These are phyloP conservation scores for Steccherinum ochraceum DNA, from an alignment of 768 basidiomycete species.

Conservation along the genomic window DNA sequence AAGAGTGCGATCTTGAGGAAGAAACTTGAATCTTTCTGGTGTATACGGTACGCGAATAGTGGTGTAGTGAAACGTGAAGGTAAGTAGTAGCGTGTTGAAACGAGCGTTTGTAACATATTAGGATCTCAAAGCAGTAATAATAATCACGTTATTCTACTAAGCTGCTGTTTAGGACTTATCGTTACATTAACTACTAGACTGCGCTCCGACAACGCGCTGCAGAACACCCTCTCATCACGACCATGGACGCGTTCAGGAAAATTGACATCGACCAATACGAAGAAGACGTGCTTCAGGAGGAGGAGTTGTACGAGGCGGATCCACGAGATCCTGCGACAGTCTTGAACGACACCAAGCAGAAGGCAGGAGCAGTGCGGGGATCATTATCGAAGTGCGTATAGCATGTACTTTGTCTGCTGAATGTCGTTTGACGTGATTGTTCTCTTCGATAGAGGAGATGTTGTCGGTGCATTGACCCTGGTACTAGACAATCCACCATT, in stretches of 20 bases:
- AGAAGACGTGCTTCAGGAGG: constrained; percentile 81
- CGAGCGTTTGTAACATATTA: too few relatives aligned
- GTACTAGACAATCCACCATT: constrained; percentile 83
- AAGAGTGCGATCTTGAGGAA: too few relatives aligned
- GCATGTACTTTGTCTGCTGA: neutral
- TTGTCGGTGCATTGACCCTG: constrained; percentile 59
- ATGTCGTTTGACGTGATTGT: neutral
- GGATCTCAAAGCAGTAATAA: too few relatives aligned
- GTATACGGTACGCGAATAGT: too few relatives aligned
- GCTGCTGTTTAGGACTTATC: too few relatives aligned
- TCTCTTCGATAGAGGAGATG: constrained; percentile 56
- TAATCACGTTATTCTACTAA: too few relatives aligned
- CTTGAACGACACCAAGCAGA: constrained; percentile 70
- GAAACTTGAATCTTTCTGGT: too few relatives aligned
- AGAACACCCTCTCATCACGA: too few relatives aligned
- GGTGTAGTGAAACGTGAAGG: too few relatives aligned
- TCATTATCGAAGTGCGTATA: constrained; percentile 63
- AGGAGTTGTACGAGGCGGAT: constrained; percentile 83
- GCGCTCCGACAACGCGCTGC: too few relatives aligned
- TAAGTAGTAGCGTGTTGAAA: too few relatives aligned
- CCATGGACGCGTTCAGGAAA: constrained; percentile 67
- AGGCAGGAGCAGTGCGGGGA: constrained; percentile 64
- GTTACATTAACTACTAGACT: too few relatives aligned
- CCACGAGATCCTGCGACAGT: constrained; percentile 72
- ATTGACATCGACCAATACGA: constrained; percentile 93